phyloP scores from a whole-genome alignment of 345 rosid genomes.

The Cardamine chenopodiifolia region DNA sequence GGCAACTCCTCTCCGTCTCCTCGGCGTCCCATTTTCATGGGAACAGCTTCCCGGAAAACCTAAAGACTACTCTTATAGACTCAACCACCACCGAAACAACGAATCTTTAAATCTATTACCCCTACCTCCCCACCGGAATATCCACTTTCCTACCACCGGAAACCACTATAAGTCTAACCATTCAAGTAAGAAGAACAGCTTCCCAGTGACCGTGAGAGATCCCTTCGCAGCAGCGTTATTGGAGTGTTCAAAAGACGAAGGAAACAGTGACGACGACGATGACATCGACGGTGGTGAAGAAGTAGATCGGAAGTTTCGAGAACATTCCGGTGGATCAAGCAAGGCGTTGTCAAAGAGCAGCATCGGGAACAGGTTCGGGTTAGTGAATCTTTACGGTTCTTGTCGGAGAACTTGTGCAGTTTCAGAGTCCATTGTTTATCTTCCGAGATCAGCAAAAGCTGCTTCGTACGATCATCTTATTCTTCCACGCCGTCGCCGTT shows the following conservation, averaged over 20 bases:
- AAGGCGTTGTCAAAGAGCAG: conserved; percentile 36
- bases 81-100: conserved; percentile 44
- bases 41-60: conserved; percentile 88
- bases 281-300: conserved; percentile 6
- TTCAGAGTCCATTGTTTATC: conserved; percentile 70
- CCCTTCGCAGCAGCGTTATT: conserved; percentile 80
- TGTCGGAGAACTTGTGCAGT: conserved; percentile 70
- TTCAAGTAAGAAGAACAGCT: conserved; percentile 20
- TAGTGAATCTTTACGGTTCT: conserved; percentile 60
- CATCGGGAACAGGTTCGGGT: conserved; percentile 61
- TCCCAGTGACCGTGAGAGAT: conserved; percentile 50
- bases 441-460: conserved; percentile 53
- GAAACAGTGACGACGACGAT: not conserved
- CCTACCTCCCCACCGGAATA: conserved; percentile 56
- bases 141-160: conserved; percentile 39
- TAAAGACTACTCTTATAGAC: conserved; percentile 49
- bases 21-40: conserved; percentile 96
- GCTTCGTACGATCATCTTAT: conserved; percentile 36
- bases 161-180: conserved; percentile 14
- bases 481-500: conserved; percentile 34
- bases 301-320: conserved; percentile 13
- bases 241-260: conserved; percentile 68
- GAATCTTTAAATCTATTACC: conserved; percentile 55
- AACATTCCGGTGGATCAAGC: conserved; percentile 26
- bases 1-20: conserved; percentile 57